A percentile compares a stretch with the other conserved stretches of the same genome.
These are phyloP conservation scores for Vitis cinerea DNA, from an alignment of 164 flowering plant genomes.

Conservation along the genomic window DNA sequence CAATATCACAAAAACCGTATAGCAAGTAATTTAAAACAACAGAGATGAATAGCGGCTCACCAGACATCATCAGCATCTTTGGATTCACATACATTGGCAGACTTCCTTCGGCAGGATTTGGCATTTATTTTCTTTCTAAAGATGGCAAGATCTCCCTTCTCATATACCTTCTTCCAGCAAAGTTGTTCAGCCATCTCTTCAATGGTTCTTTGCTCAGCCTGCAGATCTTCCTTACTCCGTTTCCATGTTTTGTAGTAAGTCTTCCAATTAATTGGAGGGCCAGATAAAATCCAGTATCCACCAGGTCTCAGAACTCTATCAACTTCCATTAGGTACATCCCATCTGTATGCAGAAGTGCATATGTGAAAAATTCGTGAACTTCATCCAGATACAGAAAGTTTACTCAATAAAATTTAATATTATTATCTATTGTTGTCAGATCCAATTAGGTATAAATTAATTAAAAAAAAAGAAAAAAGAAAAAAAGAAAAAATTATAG, in stretches of 20 bases:
- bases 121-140: slow-evolving; percentile 63
- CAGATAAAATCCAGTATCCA: slow-evolving; percentile 93
- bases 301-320: slow-evolving; percentile 96
- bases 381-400: slow-evolving; percentile 1
- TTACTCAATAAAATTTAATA: background rate
- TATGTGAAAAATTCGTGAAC: background rate
- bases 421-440: too few species aligned
- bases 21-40: background rate
- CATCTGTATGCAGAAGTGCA: slow-evolving; percentile 45
- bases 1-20: too few species aligned
- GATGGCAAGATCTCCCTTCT: slow-evolving; percentile 87
- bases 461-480: too few species aligned
- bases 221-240: slow-evolving; percentile 70
- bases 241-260: slow-evolving; percentile 84
- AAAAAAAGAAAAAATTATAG: too few species aligned
- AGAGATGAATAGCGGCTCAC: slow-evolving; percentile 39
- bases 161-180: slow-evolving; percentile 97
- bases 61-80: slow-evolving; percentile 72
- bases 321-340: slow-evolving; percentile 86
- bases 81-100: slow-evolving; percentile 45
- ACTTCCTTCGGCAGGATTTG: slow-evolving; percentile 50
- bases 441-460: too few species aligned
- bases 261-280: slow-evolving; percentile 96
- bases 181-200: slow-evolving; percentile 75
- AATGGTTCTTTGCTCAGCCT: slow-evolving; percentile 69